A percentile compares a stretch with the other conserved stretches of the same genome.
Evolutionary conservation across 192 early-diverging fungal species (phyloP).

Genomic region (Podila epicladia): DNA sequence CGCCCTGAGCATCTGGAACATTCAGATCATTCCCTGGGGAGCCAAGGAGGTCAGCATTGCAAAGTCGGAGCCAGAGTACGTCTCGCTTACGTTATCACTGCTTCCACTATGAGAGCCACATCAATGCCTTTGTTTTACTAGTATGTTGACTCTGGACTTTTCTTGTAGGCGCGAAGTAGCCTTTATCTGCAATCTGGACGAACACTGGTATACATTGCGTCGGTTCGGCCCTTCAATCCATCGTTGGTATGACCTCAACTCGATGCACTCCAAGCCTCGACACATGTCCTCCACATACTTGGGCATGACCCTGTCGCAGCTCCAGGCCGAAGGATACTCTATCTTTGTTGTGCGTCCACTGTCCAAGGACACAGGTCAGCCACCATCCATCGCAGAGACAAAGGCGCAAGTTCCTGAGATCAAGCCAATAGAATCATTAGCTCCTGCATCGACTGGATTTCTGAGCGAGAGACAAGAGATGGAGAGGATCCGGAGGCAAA

Average conservation of each 20-base stretch:
- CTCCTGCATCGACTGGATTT: conserved; percentile 1
- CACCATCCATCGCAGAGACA: not conserved
- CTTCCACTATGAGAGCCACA: not conserved
- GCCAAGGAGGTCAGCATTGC: conserved; percentile 55
- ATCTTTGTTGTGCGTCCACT: conserved; percentile 54
- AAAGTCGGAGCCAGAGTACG: conserved; percentile 65
- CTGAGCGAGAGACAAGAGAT: conserved; percentile 42
- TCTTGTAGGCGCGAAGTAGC: conserved; percentile 58
- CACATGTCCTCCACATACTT: conserved; percentile 79
- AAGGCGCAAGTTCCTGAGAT: not conserved
- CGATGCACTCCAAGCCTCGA: conserved; percentile 55
- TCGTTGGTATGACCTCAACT: conserved; percentile 86
- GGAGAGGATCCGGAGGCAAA: conserved; percentile 34
- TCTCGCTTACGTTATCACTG: not conserved
- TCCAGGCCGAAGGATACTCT: conserved; percentile 56
- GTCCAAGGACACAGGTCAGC: not conserved
- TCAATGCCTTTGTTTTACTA: not conserved
- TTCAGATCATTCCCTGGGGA: conserved; percentile 66
- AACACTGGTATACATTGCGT: conserved; percentile 72
- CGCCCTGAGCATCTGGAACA: conserved; percentile 53
- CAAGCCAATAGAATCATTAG: not conserved
- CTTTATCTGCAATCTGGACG: conserved; percentile 77
- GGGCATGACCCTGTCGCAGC: conserved; percentile 59
- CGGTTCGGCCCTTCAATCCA: conserved; percentile 68
- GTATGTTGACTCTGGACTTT: too few species aligned